Percentiles rank a stretch among this genome's conserved stretches.
phyloP scores from a whole-genome alignment of 83 land plant genomes.

The Diphasiastrum complanatum region DNA sequence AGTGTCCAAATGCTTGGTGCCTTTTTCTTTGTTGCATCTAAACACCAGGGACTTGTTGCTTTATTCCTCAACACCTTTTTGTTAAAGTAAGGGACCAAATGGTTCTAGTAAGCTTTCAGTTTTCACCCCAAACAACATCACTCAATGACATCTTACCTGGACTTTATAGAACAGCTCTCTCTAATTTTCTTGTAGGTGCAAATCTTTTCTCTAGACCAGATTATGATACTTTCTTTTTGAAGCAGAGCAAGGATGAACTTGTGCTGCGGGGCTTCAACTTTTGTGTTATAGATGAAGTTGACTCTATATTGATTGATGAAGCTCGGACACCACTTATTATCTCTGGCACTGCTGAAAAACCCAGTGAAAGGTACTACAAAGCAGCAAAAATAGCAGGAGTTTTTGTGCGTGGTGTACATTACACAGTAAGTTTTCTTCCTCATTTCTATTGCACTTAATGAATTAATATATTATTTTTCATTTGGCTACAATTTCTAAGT shows the following conservation, averaged over 20 bases:
- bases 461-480: not conserved
- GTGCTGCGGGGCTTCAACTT: constrained; percentile 83
- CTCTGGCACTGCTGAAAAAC: constrained; percentile 97
- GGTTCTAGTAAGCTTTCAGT: too few species aligned
- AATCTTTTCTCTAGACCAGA: too few species aligned
- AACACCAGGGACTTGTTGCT: too few species aligned
- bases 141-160: too few species aligned
- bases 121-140: too few species aligned
- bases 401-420: constrained; percentile 88
- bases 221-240: constrained; percentile 4
- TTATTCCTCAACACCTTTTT: too few species aligned
- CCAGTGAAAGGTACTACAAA: constrained; percentile 92
- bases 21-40: too few species aligned
- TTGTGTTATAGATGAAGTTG: constrained; percentile 99
- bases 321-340: constrained; percentile 99
- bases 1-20: too few species aligned
- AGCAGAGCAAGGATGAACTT: constrained; percentile 87
- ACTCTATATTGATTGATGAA: constrained; percentile 98
- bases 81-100: too few species aligned
- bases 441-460: not conserved
- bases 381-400: constrained; percentile 90
- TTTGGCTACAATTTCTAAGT: not conserved
- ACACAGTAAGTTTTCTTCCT: constrained; percentile 61
- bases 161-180: too few species aligned
- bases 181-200: too few species aligned